Base-by-base conservation (phyloP, 1,139 yeast genomes). In the Yamadazyma epiphylla region DNA sequence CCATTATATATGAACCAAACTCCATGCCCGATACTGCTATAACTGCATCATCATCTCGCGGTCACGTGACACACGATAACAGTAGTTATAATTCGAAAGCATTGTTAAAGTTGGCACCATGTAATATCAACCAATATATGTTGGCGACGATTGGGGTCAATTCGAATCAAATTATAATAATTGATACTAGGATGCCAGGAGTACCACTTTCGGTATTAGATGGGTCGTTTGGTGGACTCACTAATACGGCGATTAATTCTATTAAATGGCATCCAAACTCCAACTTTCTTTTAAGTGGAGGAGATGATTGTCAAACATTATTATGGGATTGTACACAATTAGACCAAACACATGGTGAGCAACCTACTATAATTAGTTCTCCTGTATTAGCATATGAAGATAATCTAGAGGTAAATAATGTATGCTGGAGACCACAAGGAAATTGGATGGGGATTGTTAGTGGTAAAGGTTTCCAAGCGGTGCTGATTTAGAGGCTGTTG, bases 141-240 rank as follows among this genome's bases (percentile, higher is more conserved):
- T 44, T 68, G 35, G 96, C 96, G 1, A 80, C 96, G 1, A 65
- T 89, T 33, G 89, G 86, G 4, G 77, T 79, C 28, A 78, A 81
- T 47, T 77, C 87, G 16, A 75, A 74, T 42, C 71, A 71, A 36
- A 74, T 89, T 4, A 67, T 78, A 24, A 65, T 91, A 12, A 68
- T 91, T 34, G 98, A 91, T 55, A 76, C 89, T 65, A 68, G 98
- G 39, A 80, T 81, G 57, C 96, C 96, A 0, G 95, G 96, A 4
- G 58, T 78, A 5, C 96, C 97, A 0, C 68, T 84, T 2, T 64
- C 76, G 7, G 70, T 74, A 1, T 62, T 91, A 28, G 78, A 77
- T 27, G 89, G 82, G 11, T 95, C 89, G 46, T 45, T 64, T 24
- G 70, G 67, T 4, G 72, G 72, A 1, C 34, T 48, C 15, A 60